Evolutionary conservation across 352 stramenopile species (phyloP), one percentile per base, ranked within the genome.

Genomic region (Globisporangium cylindrosporum): DNA sequence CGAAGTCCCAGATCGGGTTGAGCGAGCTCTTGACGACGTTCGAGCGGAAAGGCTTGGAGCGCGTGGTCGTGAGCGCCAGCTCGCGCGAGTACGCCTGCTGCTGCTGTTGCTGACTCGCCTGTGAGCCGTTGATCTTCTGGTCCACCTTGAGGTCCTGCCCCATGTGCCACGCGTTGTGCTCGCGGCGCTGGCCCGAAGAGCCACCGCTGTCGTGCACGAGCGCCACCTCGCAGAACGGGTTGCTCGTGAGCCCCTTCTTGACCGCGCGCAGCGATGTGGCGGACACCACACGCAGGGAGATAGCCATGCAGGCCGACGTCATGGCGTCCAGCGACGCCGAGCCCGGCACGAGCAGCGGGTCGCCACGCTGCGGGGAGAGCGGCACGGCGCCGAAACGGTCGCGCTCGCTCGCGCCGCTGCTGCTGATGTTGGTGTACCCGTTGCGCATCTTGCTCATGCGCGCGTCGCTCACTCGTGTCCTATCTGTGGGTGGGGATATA

Each of bases 1-100:
- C 81, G 54, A 93, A 83, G 69, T 91, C 89, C 85, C 85, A 93
- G 59, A 91, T 89, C 41, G 85, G 85, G 68, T 93, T 91, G 24
- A 93, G 76, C 48, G 85, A 88, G 59, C 77, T 90, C 76, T 86
- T 88, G 59, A 91, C 76, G 48, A 91, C 67, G 41, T 73, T 79
- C 25, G 80, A 86, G 59, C 77, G 78, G 63, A 91, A 84, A 9
- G 76, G 73, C 51, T 89, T 89, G 32, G 76, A 80, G 36, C 49
- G 66, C 72, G 49, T 81, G 66, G 18, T 70, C 55, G 32, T 75
- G 32, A n/a, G 68, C 58, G 18, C 68, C 62, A 43, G 53, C 9
- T 64, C 60, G 43, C 60, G 60, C 29, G 67, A 68, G 46, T 64
- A 66, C 15, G 32, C 9, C 1, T 61, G 46, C 20, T 59, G 56